Evolutionary conservation across 148 eudicot species (phyloP).

Genomic region (Arctostaphylos glauca): DNA sequence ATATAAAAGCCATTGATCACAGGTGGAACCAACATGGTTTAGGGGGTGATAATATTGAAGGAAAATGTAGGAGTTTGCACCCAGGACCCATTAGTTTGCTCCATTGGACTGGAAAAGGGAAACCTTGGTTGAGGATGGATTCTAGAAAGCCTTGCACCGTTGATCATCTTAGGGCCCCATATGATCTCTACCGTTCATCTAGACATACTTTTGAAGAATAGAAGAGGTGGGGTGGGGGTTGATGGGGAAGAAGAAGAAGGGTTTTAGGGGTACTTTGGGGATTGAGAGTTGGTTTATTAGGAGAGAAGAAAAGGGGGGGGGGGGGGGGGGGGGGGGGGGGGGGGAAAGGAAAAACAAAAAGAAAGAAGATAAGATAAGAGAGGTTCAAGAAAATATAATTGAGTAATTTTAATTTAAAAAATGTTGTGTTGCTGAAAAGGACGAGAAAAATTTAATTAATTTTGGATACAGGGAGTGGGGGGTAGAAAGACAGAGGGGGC

Average conservation of each 20-base stretch:
- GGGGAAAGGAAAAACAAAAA: too few relatives aligned
- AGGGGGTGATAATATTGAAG: constrained; percentile 41
- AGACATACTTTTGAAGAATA: constrained; percentile 24
- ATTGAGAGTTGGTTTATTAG: too few relatives aligned
- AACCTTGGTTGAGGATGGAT: constrained; percentile 41
- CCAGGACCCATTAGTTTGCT: constrained; percentile 34
- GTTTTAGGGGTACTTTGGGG: too few relatives aligned
- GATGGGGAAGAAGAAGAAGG: too few relatives aligned
- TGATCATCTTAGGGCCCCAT: constrained; percentile 41
- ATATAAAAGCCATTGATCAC: constrained; percentile 32
- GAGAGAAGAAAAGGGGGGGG: constrained; percentile 13
- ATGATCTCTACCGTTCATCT: constrained; percentile 33
- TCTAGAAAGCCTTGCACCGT: constrained; percentile 31
- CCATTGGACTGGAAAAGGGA: constrained; percentile 45
- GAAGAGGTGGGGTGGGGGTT: too few relatives aligned
- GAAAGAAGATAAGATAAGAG: too few relatives aligned
- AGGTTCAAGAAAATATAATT: too few relatives aligned
- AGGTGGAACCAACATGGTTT: constrained; percentile 44
- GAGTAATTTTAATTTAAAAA: background rate
- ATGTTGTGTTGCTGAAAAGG: too few relatives aligned
- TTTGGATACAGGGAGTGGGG: too few relatives aligned
- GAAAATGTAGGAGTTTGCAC: constrained; percentile 34
- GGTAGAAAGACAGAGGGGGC: background rate
- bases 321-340: too few relatives aligned
- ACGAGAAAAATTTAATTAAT: background rate